Percentiles rank a stretch among this genome's conserved stretches.
Conservation (phyloP, 768 basidiomycete species). For the Cyathus striatus region DNA sequence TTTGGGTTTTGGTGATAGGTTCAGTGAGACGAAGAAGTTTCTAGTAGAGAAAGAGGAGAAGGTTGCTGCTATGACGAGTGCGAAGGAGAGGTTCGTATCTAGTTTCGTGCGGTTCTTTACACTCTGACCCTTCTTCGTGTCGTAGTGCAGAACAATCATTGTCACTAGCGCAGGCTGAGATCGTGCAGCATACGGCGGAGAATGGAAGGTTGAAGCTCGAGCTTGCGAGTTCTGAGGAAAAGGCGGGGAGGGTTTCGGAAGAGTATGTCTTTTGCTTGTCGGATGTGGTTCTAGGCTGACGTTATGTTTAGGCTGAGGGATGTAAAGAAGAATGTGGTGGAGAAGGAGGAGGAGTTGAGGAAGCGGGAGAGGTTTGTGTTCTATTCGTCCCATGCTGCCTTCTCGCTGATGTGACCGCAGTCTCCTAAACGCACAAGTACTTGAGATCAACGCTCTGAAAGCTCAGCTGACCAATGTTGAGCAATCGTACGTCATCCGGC, state of each 20-base stretch:
- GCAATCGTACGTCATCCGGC: neutral
- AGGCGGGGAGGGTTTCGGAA: no score
- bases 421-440: no score
- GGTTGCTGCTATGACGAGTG: conserved; percentile 7
- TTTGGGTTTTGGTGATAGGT: conserved; percentile 4
- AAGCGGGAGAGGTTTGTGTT: conserved; percentile 7
- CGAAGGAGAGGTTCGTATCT: conserved; percentile 14
- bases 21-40: conserved; percentile 6
- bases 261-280: no score
- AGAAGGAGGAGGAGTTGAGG: conserved; percentile 14
- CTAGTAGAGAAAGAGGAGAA: conserved; percentile 8
- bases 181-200: no score
- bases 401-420: no score
- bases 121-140: conserved; percentile 5
- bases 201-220: no score
- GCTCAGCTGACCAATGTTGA: neutral
- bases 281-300: no score
- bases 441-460: neutral
- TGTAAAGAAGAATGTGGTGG: conserved; percentile 13
- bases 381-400: no score
- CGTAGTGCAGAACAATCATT: conserved; percentile 12
- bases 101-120: neutral
- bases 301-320: conserved; percentile 21
- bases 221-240: no score
- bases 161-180: no score